A percentile compares a stretch with the other conserved stretches of the same genome.
These are phyloP conservation scores for Penicillium antarcticum DNA, from an alignment of 495 filamentous ascomycete species.

Conservation along the genomic window DNA sequence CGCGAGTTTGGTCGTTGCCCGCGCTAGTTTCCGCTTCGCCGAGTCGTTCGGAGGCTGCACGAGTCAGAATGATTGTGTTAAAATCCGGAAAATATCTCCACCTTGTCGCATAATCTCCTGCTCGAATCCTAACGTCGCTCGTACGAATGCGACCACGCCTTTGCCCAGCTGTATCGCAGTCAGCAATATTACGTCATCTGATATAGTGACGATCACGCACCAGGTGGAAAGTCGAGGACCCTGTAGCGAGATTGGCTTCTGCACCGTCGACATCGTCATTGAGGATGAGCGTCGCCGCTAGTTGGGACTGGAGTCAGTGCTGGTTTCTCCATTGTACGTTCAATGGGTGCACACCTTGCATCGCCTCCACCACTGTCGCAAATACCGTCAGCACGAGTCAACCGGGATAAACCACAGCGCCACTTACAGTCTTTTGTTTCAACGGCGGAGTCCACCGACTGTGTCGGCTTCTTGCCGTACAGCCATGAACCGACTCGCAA, in stretches of 20 bases:
- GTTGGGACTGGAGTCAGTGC: neutral
- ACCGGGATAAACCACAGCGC: neutral
- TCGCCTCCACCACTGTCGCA: conserved; percentile 58
- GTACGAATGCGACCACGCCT: conserved; percentile 79
- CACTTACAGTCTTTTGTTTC: conserved; percentile 59
- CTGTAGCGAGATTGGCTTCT: conserved; percentile 66
- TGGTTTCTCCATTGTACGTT: neutral
- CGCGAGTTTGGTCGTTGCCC: conserved; percentile 73
- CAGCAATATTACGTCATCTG: conserved; percentile 12
- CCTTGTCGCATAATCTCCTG: conserved; percentile 89
- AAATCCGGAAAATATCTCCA: conserved; percentile 21
- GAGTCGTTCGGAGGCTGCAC: conserved; percentile 64
- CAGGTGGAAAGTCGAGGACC: conserved; percentile 86
- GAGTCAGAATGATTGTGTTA: conserved; percentile 9
- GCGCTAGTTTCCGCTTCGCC: conserved; percentile 75
- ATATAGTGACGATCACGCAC: conserved; percentile 35
- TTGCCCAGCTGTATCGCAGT: conserved; percentile 60
- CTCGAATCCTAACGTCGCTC: conserved; percentile 87
- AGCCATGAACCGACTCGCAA: conserved; percentile 54
- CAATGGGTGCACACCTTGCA: conserved; percentile 47
- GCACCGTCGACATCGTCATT: conserved; percentile 91
- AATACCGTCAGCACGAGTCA: conserved; percentile 17
- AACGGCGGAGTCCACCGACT: conserved; percentile 55
- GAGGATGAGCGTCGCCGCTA: conserved; percentile 68
- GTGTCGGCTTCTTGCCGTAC: conserved; percentile 51